phyloP scores from a whole-genome alignment of 2,329 filamentous ascomycete genomes.

The Colletotrichum neosansevieriae region DNA sequence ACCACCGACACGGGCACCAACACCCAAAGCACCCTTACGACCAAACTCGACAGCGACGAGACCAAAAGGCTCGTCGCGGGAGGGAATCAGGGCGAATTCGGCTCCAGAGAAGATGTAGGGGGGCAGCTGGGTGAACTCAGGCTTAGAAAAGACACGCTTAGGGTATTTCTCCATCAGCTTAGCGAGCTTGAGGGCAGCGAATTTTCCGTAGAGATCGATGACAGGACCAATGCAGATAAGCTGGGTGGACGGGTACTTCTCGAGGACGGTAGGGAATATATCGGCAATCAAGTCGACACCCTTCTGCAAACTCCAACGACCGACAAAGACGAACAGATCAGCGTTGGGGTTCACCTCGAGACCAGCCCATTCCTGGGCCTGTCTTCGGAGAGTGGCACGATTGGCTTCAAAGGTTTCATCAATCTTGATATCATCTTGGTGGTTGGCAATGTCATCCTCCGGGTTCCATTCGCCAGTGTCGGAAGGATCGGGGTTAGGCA shows the following conservation, averaged over 20 bases:
- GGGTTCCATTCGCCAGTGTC: conserved; percentile 71
- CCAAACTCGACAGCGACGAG: conserved; percentile 78
- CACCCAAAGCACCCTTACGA: conserved; percentile 74
- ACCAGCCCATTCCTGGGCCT: conserved; percentile 77
- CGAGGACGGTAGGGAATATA: conserved; percentile 72
- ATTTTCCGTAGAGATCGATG: conserved; percentile 76
- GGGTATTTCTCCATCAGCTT: conserved; percentile 75
- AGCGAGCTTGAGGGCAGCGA: conserved; percentile 73
- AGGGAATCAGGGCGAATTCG: conserved; percentile 76
- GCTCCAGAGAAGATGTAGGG: conserved; percentile 76
- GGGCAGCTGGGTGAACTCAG: conserved; percentile 75
- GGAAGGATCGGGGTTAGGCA: conserved; percentile 75
- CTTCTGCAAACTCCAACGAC: conserved; percentile 78
- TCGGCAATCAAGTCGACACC: conserved; percentile 77
- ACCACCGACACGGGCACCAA: conserved; percentile 74
- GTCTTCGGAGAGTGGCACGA: conserved; percentile 65
- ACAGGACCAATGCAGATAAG: conserved; percentile 73
- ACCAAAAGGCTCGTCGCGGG: conserved; percentile 77
- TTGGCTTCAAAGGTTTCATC: conserved; percentile 67
- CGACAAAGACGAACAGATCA: conserved; percentile 76
- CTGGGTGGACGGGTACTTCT: conserved; percentile 70
- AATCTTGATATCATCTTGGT: conserved; percentile 61
- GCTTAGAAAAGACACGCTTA: conserved; percentile 74
- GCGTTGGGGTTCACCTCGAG: conserved; percentile 71
- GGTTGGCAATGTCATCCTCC: conserved; percentile 57